Evolutionary conservation across 352 stramenopile genomes (phyloP).

Genomic region (Phytophthora quininea): DNA sequence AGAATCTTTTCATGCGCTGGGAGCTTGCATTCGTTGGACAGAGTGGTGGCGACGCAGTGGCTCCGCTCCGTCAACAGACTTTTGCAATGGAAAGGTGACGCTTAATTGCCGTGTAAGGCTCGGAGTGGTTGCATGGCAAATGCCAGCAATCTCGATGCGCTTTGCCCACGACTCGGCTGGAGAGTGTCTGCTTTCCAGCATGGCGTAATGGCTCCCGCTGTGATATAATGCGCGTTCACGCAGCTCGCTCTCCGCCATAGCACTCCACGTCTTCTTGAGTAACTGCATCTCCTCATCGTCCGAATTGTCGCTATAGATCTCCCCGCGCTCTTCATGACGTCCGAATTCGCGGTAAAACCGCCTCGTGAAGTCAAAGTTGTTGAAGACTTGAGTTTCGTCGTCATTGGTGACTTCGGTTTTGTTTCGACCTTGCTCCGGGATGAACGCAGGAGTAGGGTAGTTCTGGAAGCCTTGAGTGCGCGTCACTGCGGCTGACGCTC

Average conservation of each 20-base stretch:
- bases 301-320: conserved; percentile 36
- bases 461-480: conserved; percentile 34
- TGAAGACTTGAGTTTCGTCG: conserved; percentile 30
- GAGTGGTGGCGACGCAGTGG: conserved; percentile 20
- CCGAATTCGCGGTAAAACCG: conserved; percentile 48
- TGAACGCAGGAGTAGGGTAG: conserved; percentile 32
- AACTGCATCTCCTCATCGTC: conserved; percentile 57
- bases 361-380: conserved; percentile 37
- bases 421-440: conserved; percentile 13
- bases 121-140: conserved; percentile 16
- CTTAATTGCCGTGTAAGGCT: conserved; percentile 7
- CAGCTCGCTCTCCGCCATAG: conserved; percentile 56
- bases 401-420: conserved; percentile 16
- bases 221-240: conserved; percentile 49
- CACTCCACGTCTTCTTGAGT: conserved; percentile 63
- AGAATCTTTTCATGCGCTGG: conserved; percentile 9
- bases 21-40: conserved; percentile 23
- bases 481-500: conserved; percentile 29
- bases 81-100: conserved; percentile 5
- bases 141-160: conserved; percentile 68
- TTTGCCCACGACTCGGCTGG: conserved; percentile 47
- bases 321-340: conserved; percentile 19
- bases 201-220: conserved; percentile 45
- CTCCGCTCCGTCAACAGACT: conserved; percentile 9
- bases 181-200: conserved; percentile 33